Base-by-base conservation (phyloP, 306 rosid species). In the Malus fusca region DNA sequence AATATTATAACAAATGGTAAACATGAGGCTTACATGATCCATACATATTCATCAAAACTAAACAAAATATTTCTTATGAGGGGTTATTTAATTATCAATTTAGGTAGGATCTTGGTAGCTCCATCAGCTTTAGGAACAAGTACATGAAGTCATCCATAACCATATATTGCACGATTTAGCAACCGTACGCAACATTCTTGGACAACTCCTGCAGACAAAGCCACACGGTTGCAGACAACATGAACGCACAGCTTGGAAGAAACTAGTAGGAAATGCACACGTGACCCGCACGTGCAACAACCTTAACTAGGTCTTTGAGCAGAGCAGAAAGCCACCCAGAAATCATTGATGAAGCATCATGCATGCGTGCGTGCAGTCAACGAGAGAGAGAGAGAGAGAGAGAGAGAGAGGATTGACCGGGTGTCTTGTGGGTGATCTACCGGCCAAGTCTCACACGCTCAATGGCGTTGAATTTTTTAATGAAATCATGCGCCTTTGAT, bases 341-440 rank as follows among this genome's bases (percentile, higher is more conserved):
- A 48, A 15, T 18, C 55, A 48, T 48, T 17, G 8, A 64, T 19
- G 9, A 21, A 56, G 26, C 62, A 26, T 3, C 86, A 81, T 78
- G 11, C 83, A 68, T 74, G 68, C 37, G 4, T 14, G 68, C 55
- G n/a, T 42, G 35, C 33, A 42, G 69, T 61, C 69, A 73, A 43
- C 65, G 80, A 81, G 83, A 78, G 85, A 82, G 81, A 81, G 68
- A 43, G 71, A 30, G 35, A 31, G 33, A 31, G 33, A 63, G 81
- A 74, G 81, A 70, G 74, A 72, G 82, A 70, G 86, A 37, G 88
- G 44, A 88, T 92, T 95, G 98, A 95, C 98, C 96, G 65, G 84
- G 99, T 84, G 86, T 90, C 92, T 85, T 88, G 89, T 81, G 99
- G 92, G 99, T 95, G 99, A 92, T 92, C 90, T 84, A 92, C 96